Percentiles rank a stretch among this genome's conserved stretches.
Evolutionary conservation across 208 protist genomes (phyloP).

Genomic region (Trypanosoma platydactyli): DNA sequence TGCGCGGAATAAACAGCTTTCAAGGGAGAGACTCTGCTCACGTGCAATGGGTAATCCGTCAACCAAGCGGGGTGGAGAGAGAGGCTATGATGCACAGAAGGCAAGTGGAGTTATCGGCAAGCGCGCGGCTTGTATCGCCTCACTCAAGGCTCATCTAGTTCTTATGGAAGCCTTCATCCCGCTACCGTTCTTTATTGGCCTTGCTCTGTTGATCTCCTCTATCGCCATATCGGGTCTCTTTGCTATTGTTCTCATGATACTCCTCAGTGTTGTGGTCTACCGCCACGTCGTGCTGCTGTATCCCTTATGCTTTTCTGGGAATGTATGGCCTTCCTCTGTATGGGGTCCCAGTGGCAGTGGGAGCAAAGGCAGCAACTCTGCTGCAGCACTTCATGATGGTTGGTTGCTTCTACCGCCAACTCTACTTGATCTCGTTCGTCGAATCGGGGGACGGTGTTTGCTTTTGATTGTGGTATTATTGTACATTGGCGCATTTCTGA

Average conservation of each 20-base stretch:
- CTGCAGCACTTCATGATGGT: conserved; percentile 4
- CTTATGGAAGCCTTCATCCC: conserved; percentile 18
- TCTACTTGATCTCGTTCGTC: conserved; percentile 21
- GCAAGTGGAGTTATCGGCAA: too few relatives aligned
- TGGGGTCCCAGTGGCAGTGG: neutral
- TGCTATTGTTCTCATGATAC: conserved; percentile 3
- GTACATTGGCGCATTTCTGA: conserved; percentile 2
- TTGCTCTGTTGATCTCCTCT: conserved; percentile 14
- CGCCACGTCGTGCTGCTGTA: conserved; percentile 20
- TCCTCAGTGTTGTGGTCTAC: conserved; percentile 22
- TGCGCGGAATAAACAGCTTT: too few relatives aligned
- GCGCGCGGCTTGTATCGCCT: conserved; percentile 6
- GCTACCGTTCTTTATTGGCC: conserved; percentile 15
- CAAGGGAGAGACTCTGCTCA: too few relatives aligned
- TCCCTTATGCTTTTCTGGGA: conserved; percentile 20
- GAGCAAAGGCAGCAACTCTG: neutral
- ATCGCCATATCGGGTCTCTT: conserved; percentile 25
- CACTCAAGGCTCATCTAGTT: conserved; percentile 21
- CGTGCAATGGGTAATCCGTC: too few relatives aligned
- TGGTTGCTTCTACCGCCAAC: conserved; percentile 22
- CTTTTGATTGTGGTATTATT: neutral
- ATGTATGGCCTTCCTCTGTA: conserved; percentile 10
- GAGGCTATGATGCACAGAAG: too few relatives aligned
- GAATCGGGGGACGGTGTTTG: conserved; percentile 4
- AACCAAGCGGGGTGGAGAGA: too few relatives aligned